Evolutionary conservation across 306 rosid genomes (phyloP).

Genomic region (Calophaca sinica): DNA sequence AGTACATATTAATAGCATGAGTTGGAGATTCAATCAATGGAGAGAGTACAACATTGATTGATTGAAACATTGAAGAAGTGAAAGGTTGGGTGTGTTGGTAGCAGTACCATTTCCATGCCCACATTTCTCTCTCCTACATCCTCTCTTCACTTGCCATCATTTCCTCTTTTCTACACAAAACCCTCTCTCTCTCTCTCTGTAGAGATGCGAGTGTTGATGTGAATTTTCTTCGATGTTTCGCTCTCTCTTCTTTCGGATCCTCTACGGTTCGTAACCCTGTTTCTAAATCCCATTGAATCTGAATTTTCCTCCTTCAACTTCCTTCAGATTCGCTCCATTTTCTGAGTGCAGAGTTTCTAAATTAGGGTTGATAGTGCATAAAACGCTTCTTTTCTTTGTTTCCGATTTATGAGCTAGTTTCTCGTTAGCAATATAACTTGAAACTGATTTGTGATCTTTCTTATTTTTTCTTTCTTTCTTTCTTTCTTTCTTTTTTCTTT

Average conservation of each 20-base stretch:
- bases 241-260: slow-evolving; percentile 50
- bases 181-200: slow-evolving; percentile 15
- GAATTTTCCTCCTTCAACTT: background rate
- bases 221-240: slow-evolving; percentile 47
- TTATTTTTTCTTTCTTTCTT: background rate
- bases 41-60: slow-evolving; percentile 15
- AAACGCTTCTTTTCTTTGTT: slow-evolving; percentile 17
- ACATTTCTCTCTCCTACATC: slow-evolving; percentile 43
- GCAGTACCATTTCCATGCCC: slow-evolving; percentile 9
- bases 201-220: background rate
- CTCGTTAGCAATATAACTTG: too few species aligned
- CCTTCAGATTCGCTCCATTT: background rate
- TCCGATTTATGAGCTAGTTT: slow-evolving; percentile 7
- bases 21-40: background rate
- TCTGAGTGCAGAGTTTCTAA: slow-evolving; percentile 18
- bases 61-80: slow-evolving; percentile 38
- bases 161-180: slow-evolving; percentile 16
- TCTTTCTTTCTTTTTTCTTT: background rate
- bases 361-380: slow-evolving; percentile 39
- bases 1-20: background rate
- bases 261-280: slow-evolving; percentile 51
- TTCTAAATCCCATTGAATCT: background rate
- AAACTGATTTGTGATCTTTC: slow-evolving; percentile 9
- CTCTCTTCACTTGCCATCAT: slow-evolving; percentile 40
- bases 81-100: slow-evolving; percentile 23